Conservation (phyloP, 2,329 filamentous ascomycete genomes). For the Botrytis fabae region DNA sequence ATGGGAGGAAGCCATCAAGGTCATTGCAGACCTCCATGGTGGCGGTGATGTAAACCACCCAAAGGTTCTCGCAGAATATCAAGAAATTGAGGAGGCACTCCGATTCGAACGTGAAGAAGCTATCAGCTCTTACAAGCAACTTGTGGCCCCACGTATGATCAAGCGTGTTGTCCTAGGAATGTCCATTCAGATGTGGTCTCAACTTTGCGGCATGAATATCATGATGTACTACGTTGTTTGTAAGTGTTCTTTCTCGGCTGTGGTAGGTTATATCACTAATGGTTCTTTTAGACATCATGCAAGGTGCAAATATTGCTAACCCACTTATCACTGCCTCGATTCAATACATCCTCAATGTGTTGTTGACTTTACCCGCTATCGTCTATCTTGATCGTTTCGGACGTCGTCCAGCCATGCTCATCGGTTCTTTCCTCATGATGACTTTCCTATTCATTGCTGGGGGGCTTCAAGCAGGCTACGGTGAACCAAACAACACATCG, state of each 20-base stretch:
- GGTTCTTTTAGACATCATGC: slow-evolving; percentile 60
- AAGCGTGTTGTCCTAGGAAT: slow-evolving; percentile 70
- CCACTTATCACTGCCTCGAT: slow-evolving; percentile 67
- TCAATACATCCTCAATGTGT: slow-evolving; percentile 76
- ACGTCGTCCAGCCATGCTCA: slow-evolving; percentile 64
- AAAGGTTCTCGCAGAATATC: slow-evolving; percentile 62
- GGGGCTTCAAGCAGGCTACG: slow-evolving; percentile 61
- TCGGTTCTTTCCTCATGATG: slow-evolving; percentile 62
- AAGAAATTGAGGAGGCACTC: slow-evolving; percentile 70
- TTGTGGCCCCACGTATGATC: slow-evolving; percentile 70
- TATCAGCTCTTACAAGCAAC: slow-evolving; percentile 69
- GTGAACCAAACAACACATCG: slow-evolving; percentile 48
- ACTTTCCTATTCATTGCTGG: slow-evolving; percentile 63
- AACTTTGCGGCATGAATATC: slow-evolving; percentile 73
- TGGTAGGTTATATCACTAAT: neutral
- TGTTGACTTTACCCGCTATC: slow-evolving; percentile 74
- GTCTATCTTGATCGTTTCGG: slow-evolving; percentile 75
- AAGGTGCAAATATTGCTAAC: slow-evolving; percentile 56
- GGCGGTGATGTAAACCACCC: slow-evolving; percentile 56
- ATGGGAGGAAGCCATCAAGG: slow-evolving; percentile 63
- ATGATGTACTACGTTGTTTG: slow-evolving; percentile 71
- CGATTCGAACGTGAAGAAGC: slow-evolving; percentile 71
- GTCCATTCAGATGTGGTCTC: slow-evolving; percentile 74
- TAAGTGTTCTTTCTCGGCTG: slow-evolving; percentile 21
- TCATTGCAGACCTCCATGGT: slow-evolving; percentile 60